A percentile compares a stretch with the other conserved stretches of the same genome.
Conservation (phyloP, 2,329 filamentous ascomycete genomes). For the Trichoderma simmonsii region DNA sequence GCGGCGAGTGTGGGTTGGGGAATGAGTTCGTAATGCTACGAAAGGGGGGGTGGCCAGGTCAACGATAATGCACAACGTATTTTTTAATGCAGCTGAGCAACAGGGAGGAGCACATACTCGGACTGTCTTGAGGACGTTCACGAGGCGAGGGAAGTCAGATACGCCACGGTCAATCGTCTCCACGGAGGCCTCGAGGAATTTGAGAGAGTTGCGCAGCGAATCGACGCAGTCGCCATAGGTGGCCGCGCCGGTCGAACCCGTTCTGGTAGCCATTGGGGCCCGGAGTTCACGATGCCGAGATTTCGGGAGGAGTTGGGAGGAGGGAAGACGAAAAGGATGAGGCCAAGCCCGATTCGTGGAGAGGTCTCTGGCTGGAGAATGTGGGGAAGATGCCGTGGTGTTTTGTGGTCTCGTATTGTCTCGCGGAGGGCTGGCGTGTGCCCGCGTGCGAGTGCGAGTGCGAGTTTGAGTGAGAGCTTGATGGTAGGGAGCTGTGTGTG, state of each 20-base stretch:
- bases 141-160: conserved; percentile 55
- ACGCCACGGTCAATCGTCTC: conserved; percentile 54
- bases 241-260: conserved; percentile 28
- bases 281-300: conserved; percentile 19
- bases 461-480: neutral
- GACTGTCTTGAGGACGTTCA: conserved; percentile 55
- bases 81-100: neutral
- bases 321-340: neutral
- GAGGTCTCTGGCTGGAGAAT: conserved; percentile 15
- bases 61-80: neutral
- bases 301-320: conserved; percentile 6
- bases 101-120: conserved; percentile 42
- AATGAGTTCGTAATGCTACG: conserved; percentile 86
- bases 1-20: conserved; percentile 77
- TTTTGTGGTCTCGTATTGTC: neutral
- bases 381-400: conserved; percentile 1
- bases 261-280: conserved; percentile 23
- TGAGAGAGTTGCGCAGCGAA: conserved; percentile 58
- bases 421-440: neutral
- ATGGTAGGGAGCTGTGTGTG: neutral
- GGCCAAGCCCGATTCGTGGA: neutral
- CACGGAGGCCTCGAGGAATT: conserved; percentile 59
- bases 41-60: conserved; percentile 7
- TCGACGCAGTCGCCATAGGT: conserved; percentile 58
- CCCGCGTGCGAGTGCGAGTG: neutral